Evolutionary conservation across 2,329 filamentous ascomycete genomes (phyloP).

Genomic region (Aureobasidium vineae): DNA sequence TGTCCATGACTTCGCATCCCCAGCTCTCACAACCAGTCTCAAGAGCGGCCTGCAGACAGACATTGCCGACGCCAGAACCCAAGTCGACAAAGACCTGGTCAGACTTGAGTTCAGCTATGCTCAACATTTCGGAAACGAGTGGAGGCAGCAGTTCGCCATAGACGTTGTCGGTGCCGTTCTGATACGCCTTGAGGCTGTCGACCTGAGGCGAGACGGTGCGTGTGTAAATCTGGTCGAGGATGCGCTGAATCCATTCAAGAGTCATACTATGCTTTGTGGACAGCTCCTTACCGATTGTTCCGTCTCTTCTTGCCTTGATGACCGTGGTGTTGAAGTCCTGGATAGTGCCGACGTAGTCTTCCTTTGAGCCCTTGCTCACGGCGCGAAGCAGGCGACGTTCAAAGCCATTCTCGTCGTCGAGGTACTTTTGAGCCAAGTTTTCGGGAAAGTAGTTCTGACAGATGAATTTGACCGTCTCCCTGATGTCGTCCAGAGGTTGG

Average conservation of each 20-base stretch:
- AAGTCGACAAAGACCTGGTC: slow-evolving; percentile 89
- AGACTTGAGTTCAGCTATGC: slow-evolving; percentile 73
- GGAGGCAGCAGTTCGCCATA: slow-evolving; percentile 89
- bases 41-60: slow-evolving; percentile 88
- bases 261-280: slow-evolving; percentile 66
- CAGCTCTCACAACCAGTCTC: slow-evolving; percentile 93
- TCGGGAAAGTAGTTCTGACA: slow-evolving; percentile 75
- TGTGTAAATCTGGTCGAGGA: slow-evolving; percentile 77
- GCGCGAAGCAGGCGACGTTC: slow-evolving; percentile 75
- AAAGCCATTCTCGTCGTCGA: slow-evolving; percentile 70
- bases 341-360: slow-evolving; percentile 70
- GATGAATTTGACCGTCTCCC: slow-evolving; percentile 57
- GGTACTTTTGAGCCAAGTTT: slow-evolving; percentile 64
- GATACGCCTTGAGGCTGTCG: slow-evolving; percentile 77
- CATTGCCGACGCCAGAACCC: slow-evolving; percentile 93
- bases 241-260: slow-evolving; percentile 66
- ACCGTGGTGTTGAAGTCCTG: slow-evolving; percentile 74
- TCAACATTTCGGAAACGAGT: slow-evolving; percentile 80
- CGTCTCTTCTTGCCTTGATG: slow-evolving; percentile 62
- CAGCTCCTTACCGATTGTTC: slow-evolving; percentile 70
- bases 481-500: slow-evolving; percentile 60
- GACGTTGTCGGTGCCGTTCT: slow-evolving; percentile 87
- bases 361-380: slow-evolving; percentile 59
- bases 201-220: slow-evolving; percentile 89
- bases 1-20: slow-evolving; percentile 95